These are phyloP conservation scores for Coprinopsis strossmayeri DNA, from an alignment of 768 basidiomycete genomes.

Conservation along the genomic window DNA sequence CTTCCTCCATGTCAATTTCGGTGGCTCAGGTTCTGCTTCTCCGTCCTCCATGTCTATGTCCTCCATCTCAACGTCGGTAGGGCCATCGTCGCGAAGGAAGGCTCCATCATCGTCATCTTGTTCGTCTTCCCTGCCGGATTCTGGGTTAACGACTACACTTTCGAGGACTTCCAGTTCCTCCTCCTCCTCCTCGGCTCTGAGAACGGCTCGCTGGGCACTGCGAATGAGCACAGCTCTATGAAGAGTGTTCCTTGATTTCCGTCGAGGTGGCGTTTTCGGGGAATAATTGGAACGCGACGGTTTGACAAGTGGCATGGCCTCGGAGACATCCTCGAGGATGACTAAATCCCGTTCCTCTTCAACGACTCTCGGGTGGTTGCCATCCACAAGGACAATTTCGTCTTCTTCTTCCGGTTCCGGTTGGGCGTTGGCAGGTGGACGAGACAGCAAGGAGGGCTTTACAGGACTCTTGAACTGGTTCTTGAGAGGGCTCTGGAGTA, in stretches of 20 bases:
- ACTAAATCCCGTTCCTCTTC: slow-evolving; percentile 67
- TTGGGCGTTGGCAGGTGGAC: slow-evolving; percentile 15
- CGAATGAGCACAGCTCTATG: slow-evolving; percentile 68
- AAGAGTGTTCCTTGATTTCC: slow-evolving; percentile 40
- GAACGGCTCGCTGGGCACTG: slow-evolving; percentile 56
- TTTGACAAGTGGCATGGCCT: slow-evolving; percentile 16
- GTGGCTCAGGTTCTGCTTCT: slow-evolving; percentile 24
- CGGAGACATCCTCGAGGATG: slow-evolving; percentile 62
- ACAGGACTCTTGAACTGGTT: slow-evolving; percentile 26
- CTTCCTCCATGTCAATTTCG: slow-evolving; percentile 37
- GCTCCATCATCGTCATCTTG: slow-evolving; percentile 20
- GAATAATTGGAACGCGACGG: slow-evolving; percentile 12
- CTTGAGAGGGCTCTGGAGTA: slow-evolving; percentile 55
- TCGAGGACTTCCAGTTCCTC: slow-evolving; percentile 47
- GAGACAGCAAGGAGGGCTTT: slow-evolving; percentile 20
- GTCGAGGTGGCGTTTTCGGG: slow-evolving; percentile 30
- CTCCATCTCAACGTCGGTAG: slow-evolving; percentile 20
- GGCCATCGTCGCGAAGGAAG: slow-evolving; percentile 14
- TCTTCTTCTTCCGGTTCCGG: slow-evolving; percentile 33
- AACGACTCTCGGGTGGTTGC: slow-evolving; percentile 58
- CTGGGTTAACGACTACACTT: slow-evolving; percentile 27
- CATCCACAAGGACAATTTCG: slow-evolving; percentile 56
- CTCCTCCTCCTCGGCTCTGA: slow-evolving; percentile 44
- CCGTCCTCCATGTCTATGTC: slow-evolving; percentile 21
- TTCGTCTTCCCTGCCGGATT: slow-evolving; percentile 15